These are phyloP conservation scores for Leavenworthia alabamica DNA, from an alignment of 345 rosid genomes.

Conservation along the genomic window DNA sequence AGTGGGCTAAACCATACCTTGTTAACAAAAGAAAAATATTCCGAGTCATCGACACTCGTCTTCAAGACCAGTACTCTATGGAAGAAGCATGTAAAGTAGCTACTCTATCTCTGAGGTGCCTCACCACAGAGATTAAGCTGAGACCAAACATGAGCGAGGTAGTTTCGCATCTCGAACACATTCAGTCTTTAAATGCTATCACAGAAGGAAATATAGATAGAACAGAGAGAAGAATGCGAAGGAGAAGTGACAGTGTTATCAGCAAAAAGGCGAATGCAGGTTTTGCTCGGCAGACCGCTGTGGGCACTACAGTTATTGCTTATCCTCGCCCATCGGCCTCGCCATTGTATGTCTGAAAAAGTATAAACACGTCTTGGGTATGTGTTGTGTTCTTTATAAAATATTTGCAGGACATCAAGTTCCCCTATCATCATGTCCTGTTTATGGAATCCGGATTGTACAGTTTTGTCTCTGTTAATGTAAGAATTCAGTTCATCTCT, in stretches of 20 bases:
- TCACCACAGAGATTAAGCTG: constrained; percentile 27
- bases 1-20: constrained; percentile 85
- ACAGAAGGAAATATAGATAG: constrained; percentile 12
- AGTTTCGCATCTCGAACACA: constrained; percentile 26
- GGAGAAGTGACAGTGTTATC: constrained; percentile 29
- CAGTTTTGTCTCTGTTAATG: constrained; percentile 20
- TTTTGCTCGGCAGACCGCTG: constrained; percentile 19
- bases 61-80: constrained; percentile 79
- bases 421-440: background rate
- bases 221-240: constrained; percentile 21
- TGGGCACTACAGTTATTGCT: constrained; percentile 22
- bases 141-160: constrained; percentile 31
- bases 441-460: constrained; percentile 18
- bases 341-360: constrained; percentile 19
- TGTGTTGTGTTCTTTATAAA: constrained; percentile 12
- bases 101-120: constrained; percentile 25
- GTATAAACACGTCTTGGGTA: constrained; percentile 10
- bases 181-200: constrained; percentile 18
- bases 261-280: constrained; percentile 17
- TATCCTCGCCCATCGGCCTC: constrained; percentile 33
- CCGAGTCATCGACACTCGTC: constrained; percentile 74
- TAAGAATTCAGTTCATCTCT: constrained; percentile 1
- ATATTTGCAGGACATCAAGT: constrained; percentile 11
- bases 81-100: constrained; percentile 34
- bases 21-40: constrained; percentile 74